phyloP scores from a whole-genome alignment of 1,139 yeast genomes.

The Dujonia santamariae region DNA sequence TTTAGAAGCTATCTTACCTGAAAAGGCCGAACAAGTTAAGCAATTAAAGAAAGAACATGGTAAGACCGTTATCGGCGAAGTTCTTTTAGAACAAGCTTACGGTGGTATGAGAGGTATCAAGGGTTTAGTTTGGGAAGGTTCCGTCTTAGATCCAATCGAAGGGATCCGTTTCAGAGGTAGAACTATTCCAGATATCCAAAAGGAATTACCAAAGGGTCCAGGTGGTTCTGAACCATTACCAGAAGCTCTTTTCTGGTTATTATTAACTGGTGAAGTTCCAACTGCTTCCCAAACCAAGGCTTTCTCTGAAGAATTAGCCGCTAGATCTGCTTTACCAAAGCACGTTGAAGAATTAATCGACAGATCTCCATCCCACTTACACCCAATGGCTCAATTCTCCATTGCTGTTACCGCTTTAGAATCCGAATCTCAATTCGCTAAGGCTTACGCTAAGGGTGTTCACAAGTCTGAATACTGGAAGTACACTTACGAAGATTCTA shows the following conservation, averaged over 20 bases:
- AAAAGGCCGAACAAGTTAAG: conserved; percentile 88
- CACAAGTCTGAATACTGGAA: conserved; percentile 90
- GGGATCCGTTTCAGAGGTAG: conserved; percentile 98
- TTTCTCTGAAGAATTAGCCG: conserved; percentile 79
- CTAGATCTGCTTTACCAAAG: conserved; percentile 80
- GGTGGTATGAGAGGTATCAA: conserved; percentile 99
- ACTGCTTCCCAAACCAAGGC: conserved; percentile 71
- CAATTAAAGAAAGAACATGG: conserved; percentile 87
- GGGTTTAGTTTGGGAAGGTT: conserved; percentile 99
- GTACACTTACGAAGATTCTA: conserved; percentile 85
- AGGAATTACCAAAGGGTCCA: conserved; percentile 88
- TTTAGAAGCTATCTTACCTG: conserved; percentile 90
- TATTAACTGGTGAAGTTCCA: conserved; percentile 90
- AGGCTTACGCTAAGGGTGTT: conserved; percentile 87
- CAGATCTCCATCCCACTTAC: conserved; percentile 80
- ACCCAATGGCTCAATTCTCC: conserved; percentile 97
- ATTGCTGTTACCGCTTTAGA: conserved; percentile 91
- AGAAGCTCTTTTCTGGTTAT: conserved; percentile 90
- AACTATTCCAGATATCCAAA: conserved; percentile 94
- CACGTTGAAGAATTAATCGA: conserved; percentile 82
- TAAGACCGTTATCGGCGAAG: conserved; percentile 89
- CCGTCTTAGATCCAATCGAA: conserved; percentile 95
- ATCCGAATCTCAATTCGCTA: conserved; percentile 86
- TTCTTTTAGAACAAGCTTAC: conserved; percentile 91
- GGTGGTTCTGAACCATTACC: conserved; percentile 86